phyloP scores from a whole-genome alignment of 1,284 basidiomycete species.

The Malassezia restricta region DNA sequence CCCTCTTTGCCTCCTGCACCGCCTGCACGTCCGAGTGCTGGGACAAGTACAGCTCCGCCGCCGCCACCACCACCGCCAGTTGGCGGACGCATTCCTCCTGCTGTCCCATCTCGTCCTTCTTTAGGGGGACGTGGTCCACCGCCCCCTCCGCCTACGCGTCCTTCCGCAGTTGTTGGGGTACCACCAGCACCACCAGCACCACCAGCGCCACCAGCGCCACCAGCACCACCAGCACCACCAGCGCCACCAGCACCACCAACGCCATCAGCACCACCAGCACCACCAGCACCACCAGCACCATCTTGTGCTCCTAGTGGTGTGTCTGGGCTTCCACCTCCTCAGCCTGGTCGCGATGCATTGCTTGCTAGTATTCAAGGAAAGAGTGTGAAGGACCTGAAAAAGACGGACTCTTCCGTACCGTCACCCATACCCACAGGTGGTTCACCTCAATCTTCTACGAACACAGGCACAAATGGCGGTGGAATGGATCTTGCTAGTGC shows the following conservation, averaged over 20 bases:
- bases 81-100: conserved; percentile 1
- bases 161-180: neutral
- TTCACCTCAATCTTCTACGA: neutral
- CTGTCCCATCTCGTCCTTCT: conserved; percentile 1
- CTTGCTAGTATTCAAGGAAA: conserved; percentile 60
- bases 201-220: conserved; percentile 2
- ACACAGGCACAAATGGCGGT: conserved; percentile 23
- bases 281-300: conserved; percentile 44
- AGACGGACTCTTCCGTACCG: conserved; percentile 48
- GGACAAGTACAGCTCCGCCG: neutral
- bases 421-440: conserved; percentile 3
- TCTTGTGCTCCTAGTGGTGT: conserved; percentile 17
- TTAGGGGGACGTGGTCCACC: neutral
- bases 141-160: conserved; percentile 2
- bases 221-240: conserved; percentile 9
- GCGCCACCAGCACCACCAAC: conserved; percentile 10
- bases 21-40: conserved; percentile 14
- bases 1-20: conserved; percentile 19
- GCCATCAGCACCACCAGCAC: conserved; percentile 42
- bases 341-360: conserved; percentile 51
- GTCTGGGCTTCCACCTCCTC: conserved; percentile 20
- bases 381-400: conserved; percentile 61
- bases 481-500: conserved; percentile 57
- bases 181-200: conserved; percentile 5
- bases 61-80: neutral